Evolutionary conservation across 2,329 filamentous ascomycete genomes (phyloP).

Genomic region (Claviceps arundinis): DNA sequence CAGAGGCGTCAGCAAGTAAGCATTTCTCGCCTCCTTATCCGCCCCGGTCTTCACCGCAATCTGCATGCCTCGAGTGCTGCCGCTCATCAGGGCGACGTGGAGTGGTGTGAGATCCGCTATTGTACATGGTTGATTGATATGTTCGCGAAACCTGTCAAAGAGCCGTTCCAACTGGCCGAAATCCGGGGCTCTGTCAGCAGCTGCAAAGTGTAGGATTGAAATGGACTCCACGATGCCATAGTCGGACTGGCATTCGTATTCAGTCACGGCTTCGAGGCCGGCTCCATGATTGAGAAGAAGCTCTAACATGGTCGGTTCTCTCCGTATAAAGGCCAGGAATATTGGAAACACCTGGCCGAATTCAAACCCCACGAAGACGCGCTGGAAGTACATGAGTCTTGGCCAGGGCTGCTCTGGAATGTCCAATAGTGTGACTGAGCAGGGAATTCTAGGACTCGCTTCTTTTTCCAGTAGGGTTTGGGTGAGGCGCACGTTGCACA

Average conservation of each 20-base stretch:
- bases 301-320: not conserved
- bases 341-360: not conserved
- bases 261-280: not conserved
- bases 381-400: not conserved
- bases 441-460: not conserved
- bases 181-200: not conserved
- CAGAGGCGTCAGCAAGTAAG: not conserved
- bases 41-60: not conserved
- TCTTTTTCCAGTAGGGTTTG: not conserved
- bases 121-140: not conserved
- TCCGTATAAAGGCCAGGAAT: not conserved
- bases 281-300: not conserved
- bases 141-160: not conserved
- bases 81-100: not conserved
- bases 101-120: not conserved
- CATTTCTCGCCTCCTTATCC: not conserved
- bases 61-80: not conserved
- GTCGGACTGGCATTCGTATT: too few species aligned
- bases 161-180: not conserved
- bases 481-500: not conserved
- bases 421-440: not conserved
- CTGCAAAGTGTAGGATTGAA: not conserved
- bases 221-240: not conserved
- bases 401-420: fast-evolving
- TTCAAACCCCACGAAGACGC: not conserved